phyloP scores from a whole-genome alignment of 2,329 filamentous ascomycete genomes.

The Epichloe aotearoae region DNA sequence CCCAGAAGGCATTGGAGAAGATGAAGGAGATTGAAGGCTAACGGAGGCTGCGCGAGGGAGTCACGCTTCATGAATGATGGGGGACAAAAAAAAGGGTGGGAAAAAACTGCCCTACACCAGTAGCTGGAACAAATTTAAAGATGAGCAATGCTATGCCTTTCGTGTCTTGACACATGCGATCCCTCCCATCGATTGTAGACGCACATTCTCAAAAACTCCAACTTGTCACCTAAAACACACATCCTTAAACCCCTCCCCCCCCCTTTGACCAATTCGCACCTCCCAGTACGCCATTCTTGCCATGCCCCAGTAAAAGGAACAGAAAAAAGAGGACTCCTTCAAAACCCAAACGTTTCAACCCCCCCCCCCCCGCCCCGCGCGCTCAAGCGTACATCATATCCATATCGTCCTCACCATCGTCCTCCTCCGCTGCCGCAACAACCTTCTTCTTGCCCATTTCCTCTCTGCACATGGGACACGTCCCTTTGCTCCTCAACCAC shows the following conservation, averaged over 20 bases:
- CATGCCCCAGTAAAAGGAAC: neutral
- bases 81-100: neutral
- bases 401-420: constrained; percentile 39
- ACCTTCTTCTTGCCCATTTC: constrained; percentile 44
- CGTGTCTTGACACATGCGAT: neutral
- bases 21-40: constrained; percentile 12
- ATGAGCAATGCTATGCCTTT: neutral
- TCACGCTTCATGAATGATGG: neutral
- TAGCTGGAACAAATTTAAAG: neutral
- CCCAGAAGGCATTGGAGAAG: constrained; percentile 9
- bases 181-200: neutral
- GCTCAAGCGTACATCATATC: constrained; percentile 31
- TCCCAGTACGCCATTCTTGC: neutral
- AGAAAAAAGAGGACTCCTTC: neutral
- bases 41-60: neutral
- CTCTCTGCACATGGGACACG: constrained; percentile 49
- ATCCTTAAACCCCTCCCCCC: neutral
- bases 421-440: constrained; percentile 25
- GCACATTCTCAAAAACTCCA: neutral
- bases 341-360: neutral
- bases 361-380: neutral
- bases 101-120: neutral
- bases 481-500: constrained; percentile 51
- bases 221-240: neutral
- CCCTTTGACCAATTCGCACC: neutral